Conservation (phyloP, 2,329 filamentous ascomycete species). For the Gaeumannomyces tritici region DNA sequence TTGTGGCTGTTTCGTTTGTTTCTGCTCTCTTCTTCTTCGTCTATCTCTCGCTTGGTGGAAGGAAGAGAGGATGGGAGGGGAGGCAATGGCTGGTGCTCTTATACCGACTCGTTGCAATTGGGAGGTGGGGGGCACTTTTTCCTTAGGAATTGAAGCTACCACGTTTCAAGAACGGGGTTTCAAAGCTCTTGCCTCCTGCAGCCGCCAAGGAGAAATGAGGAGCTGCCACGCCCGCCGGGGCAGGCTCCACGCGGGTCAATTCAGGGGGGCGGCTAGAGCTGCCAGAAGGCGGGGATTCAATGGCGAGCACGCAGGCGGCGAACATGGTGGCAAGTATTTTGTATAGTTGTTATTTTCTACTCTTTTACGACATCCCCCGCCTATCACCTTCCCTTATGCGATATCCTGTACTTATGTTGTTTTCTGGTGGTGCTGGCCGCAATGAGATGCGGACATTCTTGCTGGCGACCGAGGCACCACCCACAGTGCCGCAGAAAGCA, state of each 20-base stretch:
- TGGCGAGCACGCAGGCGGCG: not conserved
- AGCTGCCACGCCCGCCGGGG: too few species aligned
- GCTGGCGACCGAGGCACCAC: not conserved
- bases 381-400: too few species aligned
- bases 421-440: too few species aligned
- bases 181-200: not conserved
- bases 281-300: not conserved
- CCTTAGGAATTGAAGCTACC: slow-evolving; percentile 5
- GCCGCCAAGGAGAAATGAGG: too few species aligned
- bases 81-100: not conserved
- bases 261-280: too few species aligned
- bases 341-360: too few species aligned
- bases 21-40: not conserved
- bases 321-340: too few species aligned
- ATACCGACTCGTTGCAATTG: not conserved
- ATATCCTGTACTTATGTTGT: too few species aligned
- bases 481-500: not conserved
- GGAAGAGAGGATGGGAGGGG: not conserved
- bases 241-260: too few species aligned
- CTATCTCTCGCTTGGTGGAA: not conserved
- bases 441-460: too few species aligned
- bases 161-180: slow-evolving; percentile 5
- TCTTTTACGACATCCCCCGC: too few species aligned
- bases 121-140: not conserved
- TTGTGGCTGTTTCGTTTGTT: slow-evolving; percentile 22